Conservation (phyloP, 2,329 filamentous ascomycete species). For the Colletotrichum sansevieriae region DNA sequence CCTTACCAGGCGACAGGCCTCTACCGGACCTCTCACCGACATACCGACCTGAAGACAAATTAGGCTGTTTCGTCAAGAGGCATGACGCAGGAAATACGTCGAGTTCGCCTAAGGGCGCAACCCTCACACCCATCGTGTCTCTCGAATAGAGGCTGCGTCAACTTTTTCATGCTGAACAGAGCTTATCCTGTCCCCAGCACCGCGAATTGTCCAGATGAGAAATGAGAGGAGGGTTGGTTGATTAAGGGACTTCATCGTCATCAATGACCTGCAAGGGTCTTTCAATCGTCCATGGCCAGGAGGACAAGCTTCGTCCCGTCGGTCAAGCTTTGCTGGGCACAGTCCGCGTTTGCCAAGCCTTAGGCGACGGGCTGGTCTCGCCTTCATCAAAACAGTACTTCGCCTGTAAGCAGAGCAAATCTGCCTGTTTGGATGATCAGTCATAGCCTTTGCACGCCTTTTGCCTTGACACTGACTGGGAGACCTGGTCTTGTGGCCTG, state of each 20-base stretch:
- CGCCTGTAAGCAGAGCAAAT: slow-evolving; percentile 12
- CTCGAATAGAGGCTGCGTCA: background rate
- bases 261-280: slow-evolving; percentile 20
- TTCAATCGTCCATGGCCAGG: slow-evolving; percentile 17
- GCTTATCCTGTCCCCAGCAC: background rate
- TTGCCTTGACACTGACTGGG: slow-evolving; percentile 26
- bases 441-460: slow-evolving; percentile 34
- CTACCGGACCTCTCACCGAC: background rate
- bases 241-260: slow-evolving; percentile 1
- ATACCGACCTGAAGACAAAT: background rate
- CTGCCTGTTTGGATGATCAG: slow-evolving; percentile 24
- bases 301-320: slow-evolving; percentile 35
- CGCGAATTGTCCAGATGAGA: slow-evolving; percentile 9
- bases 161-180: background rate
- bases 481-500: slow-evolving; percentile 12
- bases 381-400: slow-evolving; percentile 25
- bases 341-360: slow-evolving; percentile 40
- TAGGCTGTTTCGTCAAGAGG: slow-evolving; percentile 9
- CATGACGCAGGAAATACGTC: slow-evolving; percentile 14
- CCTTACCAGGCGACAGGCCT: background rate
- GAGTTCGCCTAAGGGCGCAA: slow-evolving; percentile 8
- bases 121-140: background rate
- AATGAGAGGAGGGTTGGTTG: slow-evolving; percentile 5
- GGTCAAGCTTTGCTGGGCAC: slow-evolving; percentile 38
- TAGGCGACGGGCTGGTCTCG: slow-evolving; percentile 33